Evolutionary conservation across 164 flowering plant species (phyloP).

Genomic region (Cinnamomum chago): DNA sequence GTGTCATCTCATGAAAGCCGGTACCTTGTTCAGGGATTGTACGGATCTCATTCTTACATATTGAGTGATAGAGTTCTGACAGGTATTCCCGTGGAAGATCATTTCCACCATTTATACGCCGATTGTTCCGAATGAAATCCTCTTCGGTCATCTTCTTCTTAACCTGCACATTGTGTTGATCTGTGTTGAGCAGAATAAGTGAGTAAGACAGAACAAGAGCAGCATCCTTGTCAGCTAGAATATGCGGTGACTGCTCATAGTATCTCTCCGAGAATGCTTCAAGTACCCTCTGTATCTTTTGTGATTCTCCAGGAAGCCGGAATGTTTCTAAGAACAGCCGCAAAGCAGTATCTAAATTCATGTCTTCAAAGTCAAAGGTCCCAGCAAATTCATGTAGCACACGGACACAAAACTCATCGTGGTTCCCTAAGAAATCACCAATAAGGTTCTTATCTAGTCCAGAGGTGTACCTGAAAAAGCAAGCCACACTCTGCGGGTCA

Average conservation of each 20-base stretch:
- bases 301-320: constrained; percentile 43
- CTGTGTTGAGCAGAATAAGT: constrained; percentile 44
- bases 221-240: constrained; percentile 41
- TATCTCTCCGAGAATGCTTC: constrained; percentile 50
- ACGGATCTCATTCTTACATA: constrained; percentile 40
- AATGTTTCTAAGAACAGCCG: constrained; percentile 43
- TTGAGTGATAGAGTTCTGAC: constrained; percentile 34
- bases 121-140: constrained; percentile 40
- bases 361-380: constrained; percentile 40
- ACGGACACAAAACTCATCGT: constrained; percentile 38
- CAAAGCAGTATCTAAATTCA: constrained; percentile 40
- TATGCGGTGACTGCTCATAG: constrained; percentile 40
- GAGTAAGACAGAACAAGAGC: constrained; percentile 41
- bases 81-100: constrained; percentile 44
- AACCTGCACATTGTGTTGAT: constrained; percentile 43
- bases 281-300: constrained; percentile 41
- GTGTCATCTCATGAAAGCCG: constrained; percentile 34
- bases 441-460: constrained; percentile 42
- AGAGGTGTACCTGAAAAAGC: constrained; percentile 40
- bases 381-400: constrained; percentile 42
- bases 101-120: constrained; percentile 38
- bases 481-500: constrained; percentile 40
- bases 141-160: constrained; percentile 53
- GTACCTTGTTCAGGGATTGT: constrained; percentile 32
- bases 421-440: constrained; percentile 41